Evolutionary conservation across 805 yeast genomes (phyloP), one percentile per base, ranked within the genome.

Genomic region (Kuraishia cidri): DNA sequence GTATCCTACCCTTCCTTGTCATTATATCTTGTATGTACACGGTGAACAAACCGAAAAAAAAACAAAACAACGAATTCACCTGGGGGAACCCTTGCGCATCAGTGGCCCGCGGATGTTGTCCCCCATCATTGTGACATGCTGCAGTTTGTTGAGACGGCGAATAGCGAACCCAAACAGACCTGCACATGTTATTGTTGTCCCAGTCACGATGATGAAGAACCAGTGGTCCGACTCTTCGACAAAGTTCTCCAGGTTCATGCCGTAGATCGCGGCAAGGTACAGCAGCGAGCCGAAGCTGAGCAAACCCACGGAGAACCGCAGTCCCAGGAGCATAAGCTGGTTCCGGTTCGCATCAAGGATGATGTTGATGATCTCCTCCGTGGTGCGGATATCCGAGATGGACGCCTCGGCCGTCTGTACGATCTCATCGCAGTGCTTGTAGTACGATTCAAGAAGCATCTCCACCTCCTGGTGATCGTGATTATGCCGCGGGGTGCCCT

Each of bases 281-380:
- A 94, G 61, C 1, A 92, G 80, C 11, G 79, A 72, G 2, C 94
- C 94, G 47, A 88, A 62, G 3, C 95, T 79, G 23, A 92, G 60
- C 36, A 94, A 66, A 0, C 94, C 92, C 17, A 86, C 76, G 32
- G 92, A 79, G 52, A 86, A 85, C 44, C 81, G 69, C 36, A 92
- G 63, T 3, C 95, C 94, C 25, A 92, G 62, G 19, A 87, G 54
- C 96, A 92, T 87, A 38, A 92, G 65, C 43, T 90, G 86, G 55
- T 92, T 92, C 55, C 99, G 72, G 54, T 92, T 90, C 1, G 97
- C 81, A 52, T 92, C 99, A 37, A 92, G 60, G 16, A 92, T 81
- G 42, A 92, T 88, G 47, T 87, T 87, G 38, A 88, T 87, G 46
- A 92, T 87, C 53, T 92, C 98, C 53, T 92, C 97, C 0, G 97